Conservation (phyloP, 257 asterid genomes). For the Solanum megistacrolobum region DNA sequence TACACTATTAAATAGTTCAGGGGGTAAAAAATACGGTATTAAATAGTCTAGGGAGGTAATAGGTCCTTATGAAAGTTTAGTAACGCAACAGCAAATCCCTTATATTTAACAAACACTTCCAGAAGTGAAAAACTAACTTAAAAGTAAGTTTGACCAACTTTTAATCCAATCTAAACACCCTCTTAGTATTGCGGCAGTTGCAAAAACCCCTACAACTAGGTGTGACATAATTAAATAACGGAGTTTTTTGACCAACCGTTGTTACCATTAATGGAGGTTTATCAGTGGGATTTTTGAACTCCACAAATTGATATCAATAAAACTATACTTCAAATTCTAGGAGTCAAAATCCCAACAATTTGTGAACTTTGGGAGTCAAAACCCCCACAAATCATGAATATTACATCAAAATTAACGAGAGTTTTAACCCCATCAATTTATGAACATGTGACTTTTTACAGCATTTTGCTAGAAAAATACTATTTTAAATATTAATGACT, state of each 20-base stretch:
- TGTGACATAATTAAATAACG: background rate
- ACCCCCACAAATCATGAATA: background rate
- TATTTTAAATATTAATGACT: too few species aligned
- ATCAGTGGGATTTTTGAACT: background rate
- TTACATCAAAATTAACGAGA: background rate
- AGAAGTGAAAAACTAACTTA: too few species aligned
- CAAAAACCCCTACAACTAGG: background rate
- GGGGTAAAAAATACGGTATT: too few species aligned
- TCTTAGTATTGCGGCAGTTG: background rate
- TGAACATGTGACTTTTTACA: too few species aligned
- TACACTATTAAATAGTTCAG: too few species aligned
- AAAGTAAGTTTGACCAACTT: too few species aligned
- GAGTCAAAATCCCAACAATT: background rate
- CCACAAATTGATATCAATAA: background rate
- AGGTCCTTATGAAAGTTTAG: too few species aligned
- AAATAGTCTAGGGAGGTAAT: too few species aligned
- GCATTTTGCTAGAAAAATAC: too few species aligned
- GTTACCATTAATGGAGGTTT: background rate
- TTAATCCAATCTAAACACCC: too few species aligned
- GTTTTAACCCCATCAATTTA: background rate
- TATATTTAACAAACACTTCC: too few species aligned
- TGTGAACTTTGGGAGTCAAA: background rate
- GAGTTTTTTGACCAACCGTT: background rate
- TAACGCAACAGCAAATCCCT: too few species aligned
- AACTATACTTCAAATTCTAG: background rate